phyloP scores from a whole-genome alignment of 257 asterid genomes.

The Linderniella brevidens region DNA sequence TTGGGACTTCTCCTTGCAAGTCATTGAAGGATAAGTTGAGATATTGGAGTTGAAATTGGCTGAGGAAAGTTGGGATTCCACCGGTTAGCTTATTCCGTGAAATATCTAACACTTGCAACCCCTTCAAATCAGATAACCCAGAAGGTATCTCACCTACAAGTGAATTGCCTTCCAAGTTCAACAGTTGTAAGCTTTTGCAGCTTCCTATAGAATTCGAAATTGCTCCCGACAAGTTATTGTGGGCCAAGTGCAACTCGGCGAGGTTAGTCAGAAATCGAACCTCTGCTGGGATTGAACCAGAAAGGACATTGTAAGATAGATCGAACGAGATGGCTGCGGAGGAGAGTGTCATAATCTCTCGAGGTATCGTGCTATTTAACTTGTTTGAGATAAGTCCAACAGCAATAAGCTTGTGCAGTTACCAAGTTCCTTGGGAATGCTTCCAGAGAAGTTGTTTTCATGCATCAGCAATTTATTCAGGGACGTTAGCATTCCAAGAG shows the following conservation, averaged over 20 bases:
- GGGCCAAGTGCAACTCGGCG: slow-evolving; percentile 10
- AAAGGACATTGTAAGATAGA: slow-evolving; percentile 6
- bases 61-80: slow-evolving; percentile 13
- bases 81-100: slow-evolving; percentile 16
- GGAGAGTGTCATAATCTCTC: slow-evolving; percentile 6
- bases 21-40: slow-evolving; percentile 17
- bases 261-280: slow-evolving; percentile 12
- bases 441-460: slow-evolving; percentile 11
- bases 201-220: slow-evolving; percentile 9
- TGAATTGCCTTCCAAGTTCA: slow-evolving; percentile 9
- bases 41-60: slow-evolving; percentile 1
- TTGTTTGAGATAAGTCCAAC: slow-evolving; percentile 11
- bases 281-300: slow-evolving; percentile 12
- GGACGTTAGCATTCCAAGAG: slow-evolving; percentile 13
- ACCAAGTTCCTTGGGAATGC: slow-evolving; percentile 11
- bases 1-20: slow-evolving; percentile 14
- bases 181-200: slow-evolving; percentile 7
- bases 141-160: slow-evolving; percentile 14
- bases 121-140: slow-evolving; percentile 11
- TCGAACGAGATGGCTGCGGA: slow-evolving; percentile 8
- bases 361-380: slow-evolving; percentile 11
- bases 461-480: slow-evolving; percentile 6
- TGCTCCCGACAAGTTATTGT: slow-evolving; percentile 15
- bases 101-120: slow-evolving; percentile 13
- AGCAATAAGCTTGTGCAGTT: slow-evolving; percentile 2